phyloP scores from a whole-genome alignment of 1,139 yeast species.

The Torulaspora globosa region DNA sequence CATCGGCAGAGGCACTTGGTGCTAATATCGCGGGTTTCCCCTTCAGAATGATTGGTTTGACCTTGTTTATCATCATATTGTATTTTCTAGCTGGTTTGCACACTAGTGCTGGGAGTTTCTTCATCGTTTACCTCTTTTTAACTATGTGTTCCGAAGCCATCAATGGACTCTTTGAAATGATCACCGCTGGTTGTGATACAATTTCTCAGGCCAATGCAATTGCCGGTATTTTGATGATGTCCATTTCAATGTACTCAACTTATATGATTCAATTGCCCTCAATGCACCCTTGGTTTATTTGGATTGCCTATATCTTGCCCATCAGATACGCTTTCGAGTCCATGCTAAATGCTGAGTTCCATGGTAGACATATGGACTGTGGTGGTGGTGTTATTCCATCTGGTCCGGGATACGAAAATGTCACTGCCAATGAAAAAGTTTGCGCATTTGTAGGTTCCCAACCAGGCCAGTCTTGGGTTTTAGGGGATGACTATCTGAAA shows the following conservation, averaged over 20 bases:
- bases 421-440: slow-evolving; percentile 42
- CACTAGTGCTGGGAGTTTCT: slow-evolving; percentile 52
- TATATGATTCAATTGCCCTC: slow-evolving; percentile 54
- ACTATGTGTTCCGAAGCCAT: slow-evolving; percentile 42
- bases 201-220: slow-evolving; percentile 51
- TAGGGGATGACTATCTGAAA: slow-evolving; percentile 46
- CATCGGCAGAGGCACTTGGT: slow-evolving; percentile 56
- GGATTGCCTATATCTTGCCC: slow-evolving; percentile 59
- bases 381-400: slow-evolving; percentile 45
- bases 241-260: slow-evolving; percentile 50
- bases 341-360: slow-evolving; percentile 53
- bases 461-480: slow-evolving; percentile 41
- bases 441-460: slow-evolving; percentile 50
- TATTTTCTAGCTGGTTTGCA: slow-evolving; percentile 52
- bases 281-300: slow-evolving; percentile 64
- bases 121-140: slow-evolving; percentile 48
- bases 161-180: slow-evolving; percentile 46
- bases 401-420: slow-evolving; percentile 48
- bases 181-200: slow-evolving; percentile 47
- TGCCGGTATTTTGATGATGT: slow-evolving; percentile 48
- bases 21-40: slow-evolving; percentile 47
- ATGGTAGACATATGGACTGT: slow-evolving; percentile 53
- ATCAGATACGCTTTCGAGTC: slow-evolving; percentile 55
- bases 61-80: slow-evolving; percentile 44
- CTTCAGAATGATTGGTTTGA: slow-evolving; percentile 44